phyloP scores from a whole-genome alignment of 164 flowering plant species.

The Pachysandra terminalis region DNA sequence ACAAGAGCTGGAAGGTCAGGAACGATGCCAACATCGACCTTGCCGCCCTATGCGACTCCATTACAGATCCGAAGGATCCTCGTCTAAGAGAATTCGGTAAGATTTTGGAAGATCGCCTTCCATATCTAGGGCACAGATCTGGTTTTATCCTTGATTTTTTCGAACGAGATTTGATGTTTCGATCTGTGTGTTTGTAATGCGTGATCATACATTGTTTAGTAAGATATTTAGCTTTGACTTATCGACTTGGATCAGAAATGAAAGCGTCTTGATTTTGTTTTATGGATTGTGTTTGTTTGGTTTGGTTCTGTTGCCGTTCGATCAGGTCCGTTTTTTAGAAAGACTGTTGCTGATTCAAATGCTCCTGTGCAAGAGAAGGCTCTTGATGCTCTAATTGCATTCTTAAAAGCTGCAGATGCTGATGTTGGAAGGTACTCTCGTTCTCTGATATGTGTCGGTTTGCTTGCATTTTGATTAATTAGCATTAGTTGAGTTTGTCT shows the following conservation, averaged over 20 bases:
- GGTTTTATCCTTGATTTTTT: not conserved
- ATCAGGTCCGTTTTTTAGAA: constrained; percentile 65
- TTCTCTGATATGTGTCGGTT: not conserved
- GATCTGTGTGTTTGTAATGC: constrained; percentile 4
- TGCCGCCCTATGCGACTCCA: constrained; percentile 73
- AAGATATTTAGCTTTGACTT: not conserved
- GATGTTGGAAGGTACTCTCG: constrained; percentile 73
- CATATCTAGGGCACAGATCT: constrained; percentile 29
- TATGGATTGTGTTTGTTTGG: not conserved
- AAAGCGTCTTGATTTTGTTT: constrained; percentile 5
- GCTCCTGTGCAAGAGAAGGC: constrained; percentile 99
- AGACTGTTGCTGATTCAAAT: constrained; percentile 92
- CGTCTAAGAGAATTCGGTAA: constrained; percentile 87
- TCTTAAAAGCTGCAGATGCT: constrained; percentile 79
- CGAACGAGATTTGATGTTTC: not conserved
- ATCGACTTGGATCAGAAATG: not conserved
- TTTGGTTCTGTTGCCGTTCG: constrained; percentile 13
- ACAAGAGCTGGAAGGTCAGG: constrained; percentile 98
- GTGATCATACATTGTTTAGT: constrained; percentile 1
- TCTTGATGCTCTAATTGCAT: constrained; percentile 87
- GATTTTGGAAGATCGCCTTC: constrained; percentile 12
- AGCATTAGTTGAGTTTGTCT: not conserved
- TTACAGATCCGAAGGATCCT: constrained; percentile 91
- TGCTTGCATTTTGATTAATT: not conserved
- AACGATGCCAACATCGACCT: constrained; percentile 92